phyloP scores from a whole-genome alignment of 208 protist species.

The Leptomonas seymouri region DNA sequence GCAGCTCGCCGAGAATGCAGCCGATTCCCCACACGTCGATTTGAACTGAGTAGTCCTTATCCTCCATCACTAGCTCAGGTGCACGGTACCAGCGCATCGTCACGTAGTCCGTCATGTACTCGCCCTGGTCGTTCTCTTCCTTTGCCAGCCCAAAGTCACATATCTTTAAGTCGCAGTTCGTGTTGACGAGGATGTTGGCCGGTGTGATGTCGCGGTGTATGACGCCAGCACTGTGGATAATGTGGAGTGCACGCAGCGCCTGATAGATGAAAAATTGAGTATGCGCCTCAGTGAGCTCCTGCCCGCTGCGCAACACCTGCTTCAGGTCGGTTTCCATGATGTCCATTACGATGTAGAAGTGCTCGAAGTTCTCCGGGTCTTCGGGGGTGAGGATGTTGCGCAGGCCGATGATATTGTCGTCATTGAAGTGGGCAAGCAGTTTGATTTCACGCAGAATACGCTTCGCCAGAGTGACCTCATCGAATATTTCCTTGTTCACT shows the following conservation, averaged over 20 bases:
- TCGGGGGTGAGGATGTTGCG: constrained; percentile 85
- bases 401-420: constrained; percentile 93
- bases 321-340: constrained; percentile 98
- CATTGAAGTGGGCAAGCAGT: constrained; percentile 88
- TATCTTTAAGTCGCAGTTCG: constrained; percentile 97
- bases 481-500: constrained; percentile 95
- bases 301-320: constrained; percentile 91
- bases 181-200: constrained; percentile 96
- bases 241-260: constrained; percentile 91
- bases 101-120: constrained; percentile 95
- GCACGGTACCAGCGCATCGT: constrained; percentile 96
- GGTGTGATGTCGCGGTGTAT: constrained; percentile 98
- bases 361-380: constrained; percentile 74
- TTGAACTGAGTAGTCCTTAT: constrained; percentile 86
- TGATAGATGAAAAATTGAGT: constrained; percentile 97
- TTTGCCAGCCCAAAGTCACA: constrained; percentile 95
- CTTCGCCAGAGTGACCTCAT: constrained; percentile 91
- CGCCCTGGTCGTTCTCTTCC: constrained; percentile 84
- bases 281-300: constrained; percentile 93
- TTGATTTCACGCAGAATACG: constrained; percentile 96
- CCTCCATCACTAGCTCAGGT: constrained; percentile 94
- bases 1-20: constrained; percentile 90
- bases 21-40: constrained; percentile 94
- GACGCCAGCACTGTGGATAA: constrained; percentile 94
- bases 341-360: constrained; percentile 96